Evolutionary conservation across 148 eudicot species (phyloP).

Genomic region (Cornus kousa): DNA sequence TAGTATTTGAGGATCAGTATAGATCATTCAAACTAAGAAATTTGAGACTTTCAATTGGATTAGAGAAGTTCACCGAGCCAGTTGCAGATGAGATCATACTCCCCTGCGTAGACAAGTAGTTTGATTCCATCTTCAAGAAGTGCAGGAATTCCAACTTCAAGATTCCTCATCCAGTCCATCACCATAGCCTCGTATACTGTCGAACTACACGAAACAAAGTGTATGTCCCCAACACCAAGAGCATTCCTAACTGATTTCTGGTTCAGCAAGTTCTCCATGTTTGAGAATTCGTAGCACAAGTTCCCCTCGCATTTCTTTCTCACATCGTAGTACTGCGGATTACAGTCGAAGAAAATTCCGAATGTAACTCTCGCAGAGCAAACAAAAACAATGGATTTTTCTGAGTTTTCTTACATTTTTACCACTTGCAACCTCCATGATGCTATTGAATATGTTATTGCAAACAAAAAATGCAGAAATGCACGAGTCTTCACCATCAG

Average conservation of each 20-base stretch:
- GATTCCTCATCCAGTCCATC: slow-evolving; percentile 71
- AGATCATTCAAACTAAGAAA: neutral
- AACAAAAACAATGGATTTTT: neutral
- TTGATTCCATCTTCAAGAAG: slow-evolving; percentile 82
- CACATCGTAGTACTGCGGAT: slow-evolving; percentile 68
- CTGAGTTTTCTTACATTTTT: slow-evolving; percentile 40
- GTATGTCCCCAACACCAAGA: slow-evolving; percentile 72
- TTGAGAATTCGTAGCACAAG: slow-evolving; percentile 87
- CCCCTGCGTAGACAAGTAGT: slow-evolving; percentile 77
- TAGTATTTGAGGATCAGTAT: neutral
- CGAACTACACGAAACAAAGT: slow-evolving; percentile 70
- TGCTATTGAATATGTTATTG: slow-evolving; percentile 53
- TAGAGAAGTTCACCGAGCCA: slow-evolving; percentile 65
- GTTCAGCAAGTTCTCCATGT: slow-evolving; percentile 64
- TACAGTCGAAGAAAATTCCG: neutral
- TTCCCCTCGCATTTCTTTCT: slow-evolving; percentile 65
- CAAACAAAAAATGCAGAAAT: slow-evolving; percentile 47
- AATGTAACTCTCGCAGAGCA: neutral
- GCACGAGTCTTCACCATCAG: slow-evolving; percentile 49
- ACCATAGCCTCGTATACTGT: slow-evolving; percentile 54
- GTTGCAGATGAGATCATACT: slow-evolving; percentile 90
- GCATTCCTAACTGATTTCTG: slow-evolving; percentile 51
- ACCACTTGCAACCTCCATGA: slow-evolving; percentile 45
- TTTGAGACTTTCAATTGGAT: neutral
- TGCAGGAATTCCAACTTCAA: slow-evolving; percentile 74